These are phyloP conservation scores for Aspergillus bertholletiae DNA, from an alignment of 495 filamentous ascomycete genomes.

Conservation along the genomic window DNA sequence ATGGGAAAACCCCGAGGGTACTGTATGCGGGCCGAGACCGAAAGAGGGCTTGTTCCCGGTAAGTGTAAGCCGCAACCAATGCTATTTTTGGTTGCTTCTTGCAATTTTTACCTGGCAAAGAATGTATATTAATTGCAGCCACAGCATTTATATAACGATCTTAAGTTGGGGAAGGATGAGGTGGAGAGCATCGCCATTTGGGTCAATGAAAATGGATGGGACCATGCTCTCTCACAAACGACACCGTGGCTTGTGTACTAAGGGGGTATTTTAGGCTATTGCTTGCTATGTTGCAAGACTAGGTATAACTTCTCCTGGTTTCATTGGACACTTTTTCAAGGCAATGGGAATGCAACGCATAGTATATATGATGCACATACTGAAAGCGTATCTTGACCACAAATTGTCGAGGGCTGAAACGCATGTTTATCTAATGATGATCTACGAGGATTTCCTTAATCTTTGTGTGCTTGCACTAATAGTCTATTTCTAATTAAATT, in stretches of 20 bases:
- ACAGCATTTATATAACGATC: constrained; percentile 44
- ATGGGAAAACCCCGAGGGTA: constrained; percentile 42
- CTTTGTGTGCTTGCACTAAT: too few species aligned
- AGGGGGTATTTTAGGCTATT: background rate
- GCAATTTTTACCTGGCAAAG: background rate
- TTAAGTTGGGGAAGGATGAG: constrained; percentile 41
- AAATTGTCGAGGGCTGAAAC: too few species aligned
- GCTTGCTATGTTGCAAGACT: background rate
- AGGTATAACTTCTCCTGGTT: too few species aligned
- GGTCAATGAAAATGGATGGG: constrained; percentile 46
- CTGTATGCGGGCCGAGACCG: constrained; percentile 36
- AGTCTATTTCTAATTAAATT: too few species aligned
- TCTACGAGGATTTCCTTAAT: too few species aligned
- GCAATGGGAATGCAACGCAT: too few species aligned
- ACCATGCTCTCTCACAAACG: constrained; percentile 34
- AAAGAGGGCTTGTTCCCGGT: constrained; percentile 46
- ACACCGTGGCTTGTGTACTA: constrained; percentile 40
- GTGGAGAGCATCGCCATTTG: constrained; percentile 42
- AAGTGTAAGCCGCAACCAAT: constrained; percentile 8
- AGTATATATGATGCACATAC: too few species aligned
- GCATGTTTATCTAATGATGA: too few species aligned
- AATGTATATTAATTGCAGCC: constrained; percentile 2
- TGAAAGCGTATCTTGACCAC: too few species aligned
- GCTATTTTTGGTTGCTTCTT: background rate
- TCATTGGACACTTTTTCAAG: too few species aligned